Percentiles rank a stretch among this genome's conserved stretches.
Evolutionary conservation across 139 green algal genomes (phyloP).

Genomic region (Chlamydomonas sp.): DNA sequence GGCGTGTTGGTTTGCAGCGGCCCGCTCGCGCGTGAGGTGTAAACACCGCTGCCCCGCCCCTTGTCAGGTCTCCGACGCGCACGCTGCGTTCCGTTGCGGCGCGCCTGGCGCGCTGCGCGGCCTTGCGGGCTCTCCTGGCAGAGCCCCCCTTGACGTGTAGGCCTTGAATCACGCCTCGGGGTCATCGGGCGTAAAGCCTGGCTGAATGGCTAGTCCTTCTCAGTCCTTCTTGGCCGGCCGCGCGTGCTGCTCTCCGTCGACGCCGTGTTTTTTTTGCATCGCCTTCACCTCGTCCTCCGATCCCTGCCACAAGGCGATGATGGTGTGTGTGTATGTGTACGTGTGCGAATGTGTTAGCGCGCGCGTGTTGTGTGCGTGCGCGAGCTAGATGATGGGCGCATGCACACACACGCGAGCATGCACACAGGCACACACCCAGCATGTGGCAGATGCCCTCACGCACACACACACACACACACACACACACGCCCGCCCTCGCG

Average conservation of each 20-base stretch:
- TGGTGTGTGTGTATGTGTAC: not conserved
- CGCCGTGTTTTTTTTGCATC: slow-evolving; percentile 83
- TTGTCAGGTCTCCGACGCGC: no score
- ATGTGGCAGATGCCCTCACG: not conserved
- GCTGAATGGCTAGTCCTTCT: not conserved
- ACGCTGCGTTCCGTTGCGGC: no score
- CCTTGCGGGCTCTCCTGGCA: no score
- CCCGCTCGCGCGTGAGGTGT: no score
- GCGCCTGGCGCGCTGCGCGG: no score
- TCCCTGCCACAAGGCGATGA: slow-evolving; percentile 39
- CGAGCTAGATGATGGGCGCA: not conserved
- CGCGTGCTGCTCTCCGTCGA: slow-evolving; percentile 80
- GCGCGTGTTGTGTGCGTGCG: not conserved
- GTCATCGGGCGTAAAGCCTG: no score
- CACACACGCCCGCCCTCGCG: not conserved
- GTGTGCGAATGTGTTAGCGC: not conserved
- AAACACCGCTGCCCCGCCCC: no score
- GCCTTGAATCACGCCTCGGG: no score
- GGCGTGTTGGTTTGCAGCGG: no score
- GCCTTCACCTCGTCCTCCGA: slow-evolving; percentile 81
- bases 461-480: slow-evolving; percentile 2
- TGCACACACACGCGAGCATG: not conserved
- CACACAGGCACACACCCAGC: not conserved
- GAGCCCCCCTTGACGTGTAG: no score
- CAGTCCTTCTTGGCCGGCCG: slow-evolving; percentile 10